Evolutionary conservation across 1,139 yeast genomes (phyloP), one percentile per base, ranked within the genome.

Genomic region (Kazachstania sp.): DNA sequence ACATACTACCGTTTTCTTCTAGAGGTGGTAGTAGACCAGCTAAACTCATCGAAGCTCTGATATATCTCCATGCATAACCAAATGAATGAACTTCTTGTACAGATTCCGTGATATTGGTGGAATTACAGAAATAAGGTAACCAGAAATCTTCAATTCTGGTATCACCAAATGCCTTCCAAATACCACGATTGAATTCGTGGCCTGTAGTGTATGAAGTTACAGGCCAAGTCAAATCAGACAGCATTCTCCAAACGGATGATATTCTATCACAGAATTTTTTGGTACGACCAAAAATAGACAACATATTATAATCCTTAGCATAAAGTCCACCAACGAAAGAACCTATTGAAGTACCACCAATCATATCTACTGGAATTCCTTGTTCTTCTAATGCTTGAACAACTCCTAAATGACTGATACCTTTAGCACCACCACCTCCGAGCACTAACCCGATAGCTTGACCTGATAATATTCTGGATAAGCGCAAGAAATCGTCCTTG

Each of bases 381-480:
- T 81, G 81, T 54, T 86, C 94, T 63, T 92, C 97, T n/a, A 92
- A 69, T 0, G 97, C 96, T 46, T 82, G 79, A n/a, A 92, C 79
- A 3, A 92, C 83, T 6, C 98, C 98, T 43, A 90, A 75, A 62
- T 92, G 98, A 8, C 96, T 79, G 15, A 92, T 75, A 1, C 98
- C 98, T 57, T 98, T 74, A 0, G 98, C 95, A 30, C 98, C 98
- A 41, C 98, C 98, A 13, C 98, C 98, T 3, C 98, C 98, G 8
- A 92, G 72, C 2, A 92, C 97, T 18, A 92, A 71, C 0, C 97
- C 98, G 36, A 92, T 87, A 0, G 96, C 95, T 63, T 88, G 88
- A 15, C 95, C 95, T 0, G 97, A 86, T 26, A 92, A 68, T 13
- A 92, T 77, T 56, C 98, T 74, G 0, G 98, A 98, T 34, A 92